These are phyloP conservation scores for Tetragonia tetragonoides DNA, from an alignment of 148 eudicot genomes.

Conservation along the genomic window DNA sequence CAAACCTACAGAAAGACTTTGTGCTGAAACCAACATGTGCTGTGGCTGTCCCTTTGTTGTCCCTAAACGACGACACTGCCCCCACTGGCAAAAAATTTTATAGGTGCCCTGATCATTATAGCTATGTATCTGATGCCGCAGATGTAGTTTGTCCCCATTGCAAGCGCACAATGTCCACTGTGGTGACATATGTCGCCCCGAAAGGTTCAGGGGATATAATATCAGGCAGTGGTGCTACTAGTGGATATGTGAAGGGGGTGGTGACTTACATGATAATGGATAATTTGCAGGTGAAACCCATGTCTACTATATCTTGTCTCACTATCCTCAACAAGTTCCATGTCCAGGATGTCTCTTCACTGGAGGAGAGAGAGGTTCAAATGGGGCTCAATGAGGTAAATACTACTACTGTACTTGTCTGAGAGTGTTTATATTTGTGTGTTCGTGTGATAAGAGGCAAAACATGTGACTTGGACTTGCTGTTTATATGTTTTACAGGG, in stretches of 20 bases:
- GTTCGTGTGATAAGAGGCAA: background rate
- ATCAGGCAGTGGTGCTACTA: background rate
- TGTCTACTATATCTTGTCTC: slow-evolving; percentile 25
- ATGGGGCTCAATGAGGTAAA: slow-evolving; percentile 25
- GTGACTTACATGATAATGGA: slow-evolving; percentile 35
- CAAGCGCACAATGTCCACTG: background rate
- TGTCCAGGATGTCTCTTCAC: background rate
- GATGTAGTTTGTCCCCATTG: background rate
- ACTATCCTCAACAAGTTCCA: slow-evolving; percentile 18
- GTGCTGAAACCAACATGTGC: slow-evolving; percentile 1
- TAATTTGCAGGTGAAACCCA: slow-evolving; percentile 23
- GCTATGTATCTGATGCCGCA: background rate
- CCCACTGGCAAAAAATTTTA: background rate
- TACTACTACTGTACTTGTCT: background rate
- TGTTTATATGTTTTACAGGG: background rate
- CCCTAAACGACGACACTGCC: background rate
- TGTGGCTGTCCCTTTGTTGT: background rate
- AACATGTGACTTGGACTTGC: background rate
- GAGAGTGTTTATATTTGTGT: background rate
- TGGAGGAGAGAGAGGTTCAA: slow-evolving; percentile 24
- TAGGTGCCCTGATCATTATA: background rate
- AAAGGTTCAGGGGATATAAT: background rate
- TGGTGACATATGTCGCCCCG: background rate
- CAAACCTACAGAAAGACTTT: background rate
- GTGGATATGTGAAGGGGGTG: slow-evolving; percentile 28